phyloP scores from a whole-genome alignment of 2,329 filamentous ascomycete species.

The Fusarium setosum region DNA sequence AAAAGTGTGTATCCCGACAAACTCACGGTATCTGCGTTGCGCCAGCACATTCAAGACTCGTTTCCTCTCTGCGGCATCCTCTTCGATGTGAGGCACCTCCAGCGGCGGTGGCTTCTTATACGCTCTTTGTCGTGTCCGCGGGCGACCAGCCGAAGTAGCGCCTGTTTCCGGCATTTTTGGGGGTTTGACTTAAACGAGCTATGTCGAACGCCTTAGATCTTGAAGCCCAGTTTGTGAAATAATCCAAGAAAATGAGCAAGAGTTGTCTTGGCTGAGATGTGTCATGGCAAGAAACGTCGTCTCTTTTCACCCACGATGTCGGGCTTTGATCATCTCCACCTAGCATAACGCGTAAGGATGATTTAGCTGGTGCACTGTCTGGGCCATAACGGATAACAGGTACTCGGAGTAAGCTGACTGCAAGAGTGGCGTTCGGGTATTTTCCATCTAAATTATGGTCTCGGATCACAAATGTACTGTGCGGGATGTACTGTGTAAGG shows the following conservation, averaged over 20 bases:
- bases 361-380: constrained; percentile 32
- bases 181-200: not conserved
- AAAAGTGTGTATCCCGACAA: too few relatives aligned
- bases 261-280: not conserved
- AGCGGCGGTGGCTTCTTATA: constrained; percentile 55
- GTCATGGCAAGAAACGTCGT: not conserved
- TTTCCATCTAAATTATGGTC: constrained; percentile 12
- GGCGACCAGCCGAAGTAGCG: constrained; percentile 25
- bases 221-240: not conserved
- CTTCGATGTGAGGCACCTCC: constrained; percentile 59
- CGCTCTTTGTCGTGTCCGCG: constrained; percentile 53
- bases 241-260: not conserved
- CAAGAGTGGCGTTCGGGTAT: not conserved
- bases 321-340: constrained; percentile 26
- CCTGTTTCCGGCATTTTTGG: constrained; percentile 15
- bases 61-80: constrained; percentile 65
- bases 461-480: constrained; percentile 6
- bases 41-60: constrained; percentile 65
- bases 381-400: constrained; percentile 46
- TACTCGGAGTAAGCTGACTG: not conserved
- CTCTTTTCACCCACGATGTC: constrained; percentile 28
- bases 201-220: too few relatives aligned
- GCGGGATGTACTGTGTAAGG: constrained; percentile 25
- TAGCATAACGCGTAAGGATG: constrained; percentile 46
- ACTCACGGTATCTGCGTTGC: constrained; percentile 63